These are phyloP conservation scores for Lantana camara DNA, from an alignment of 257 asterid species.

Conservation along the genomic window DNA sequence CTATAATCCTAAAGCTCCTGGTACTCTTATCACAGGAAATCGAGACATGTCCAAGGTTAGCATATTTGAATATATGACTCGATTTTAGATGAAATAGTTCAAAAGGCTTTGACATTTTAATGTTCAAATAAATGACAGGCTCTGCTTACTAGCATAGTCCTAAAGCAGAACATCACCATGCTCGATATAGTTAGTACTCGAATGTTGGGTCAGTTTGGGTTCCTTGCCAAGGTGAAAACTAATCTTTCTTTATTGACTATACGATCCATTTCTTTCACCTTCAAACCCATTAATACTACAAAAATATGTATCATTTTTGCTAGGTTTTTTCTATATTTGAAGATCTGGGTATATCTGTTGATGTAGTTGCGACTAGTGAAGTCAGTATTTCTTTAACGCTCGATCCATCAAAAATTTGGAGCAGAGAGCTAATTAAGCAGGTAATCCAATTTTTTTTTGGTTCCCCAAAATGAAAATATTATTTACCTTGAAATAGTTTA, in stretches of 20 bases:
- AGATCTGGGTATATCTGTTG: slow-evolving; percentile 79
- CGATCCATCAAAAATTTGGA: slow-evolving; percentile 87
- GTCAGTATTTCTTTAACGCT: slow-evolving; percentile 79
- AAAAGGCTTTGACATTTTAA: slow-evolving; percentile 14
- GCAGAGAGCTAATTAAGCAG: slow-evolving; percentile 85
- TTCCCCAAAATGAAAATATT: neutral
- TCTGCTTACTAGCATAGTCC: slow-evolving; percentile 73
- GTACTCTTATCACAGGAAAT: slow-evolving; percentile 61
- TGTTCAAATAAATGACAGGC: slow-evolving; percentile 47
- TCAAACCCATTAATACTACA: neutral
- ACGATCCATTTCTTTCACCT: neutral
- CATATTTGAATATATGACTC: neutral
- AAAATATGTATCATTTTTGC: neutral
- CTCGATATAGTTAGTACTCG: slow-evolving; percentile 81
- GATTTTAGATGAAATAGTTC: slow-evolving; percentile 7
- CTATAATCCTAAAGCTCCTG: slow-evolving; percentile 78
- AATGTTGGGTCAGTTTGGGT: slow-evolving; percentile 84
- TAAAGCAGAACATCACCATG: slow-evolving; percentile 78
- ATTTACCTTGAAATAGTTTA: neutral
- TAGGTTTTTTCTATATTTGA: slow-evolving; percentile 80
- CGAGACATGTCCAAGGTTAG: slow-evolving; percentile 75
- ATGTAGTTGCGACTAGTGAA: slow-evolving; percentile 90
- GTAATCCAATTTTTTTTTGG: slow-evolving; percentile 32
- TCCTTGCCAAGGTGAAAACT: slow-evolving; percentile 66
- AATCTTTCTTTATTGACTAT: neutral